These are phyloP conservation scores for Pythium aphanidermatum DNA, from an alignment of 352 stramenopile species.

Conservation along the genomic window DNA sequence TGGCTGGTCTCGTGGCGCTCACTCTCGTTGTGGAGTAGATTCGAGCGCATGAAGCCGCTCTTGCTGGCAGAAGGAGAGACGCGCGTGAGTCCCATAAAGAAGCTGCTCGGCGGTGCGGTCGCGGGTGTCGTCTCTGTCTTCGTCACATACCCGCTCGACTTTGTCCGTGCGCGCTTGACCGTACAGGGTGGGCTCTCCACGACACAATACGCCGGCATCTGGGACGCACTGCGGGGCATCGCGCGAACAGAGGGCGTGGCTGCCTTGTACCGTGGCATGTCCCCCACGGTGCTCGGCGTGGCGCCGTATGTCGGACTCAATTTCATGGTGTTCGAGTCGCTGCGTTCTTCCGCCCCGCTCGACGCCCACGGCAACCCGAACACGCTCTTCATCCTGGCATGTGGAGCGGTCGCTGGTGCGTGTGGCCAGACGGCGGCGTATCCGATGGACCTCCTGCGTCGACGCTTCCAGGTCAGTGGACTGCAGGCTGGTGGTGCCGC, in stretches of 20 bases:
- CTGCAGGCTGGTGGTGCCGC: conserved; percentile 21
- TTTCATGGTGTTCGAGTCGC: conserved; percentile 70
- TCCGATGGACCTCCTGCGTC: conserved; percentile 69
- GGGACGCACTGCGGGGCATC: conserved; percentile 45
- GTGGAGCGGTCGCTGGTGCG: conserved; percentile 54
- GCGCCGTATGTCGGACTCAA: conserved; percentile 73
- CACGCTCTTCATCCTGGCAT: conserved; percentile 47
- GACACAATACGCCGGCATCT: conserved; percentile 59
- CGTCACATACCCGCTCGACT: conserved; percentile 69
- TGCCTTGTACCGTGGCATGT: conserved; percentile 54
- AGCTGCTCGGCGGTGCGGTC: conserved; percentile 46
- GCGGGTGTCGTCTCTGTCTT: conserved; percentile 65
- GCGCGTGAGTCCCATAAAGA: conserved; percentile 36
- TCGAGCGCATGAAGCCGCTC: conserved; percentile 51
- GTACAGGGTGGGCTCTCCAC: conserved; percentile 56
- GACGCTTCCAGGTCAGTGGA: conserved; percentile 61
- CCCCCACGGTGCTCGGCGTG: conserved; percentile 61
- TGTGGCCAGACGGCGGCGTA: conserved; percentile 70
- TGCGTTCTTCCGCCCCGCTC: conserved; percentile 36
- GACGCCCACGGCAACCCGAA: conserved; percentile 44
- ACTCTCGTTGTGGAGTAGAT: conserved; percentile 18
- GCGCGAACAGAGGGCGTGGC: conserved; percentile 45
- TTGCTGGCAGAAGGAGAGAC: conserved; percentile 33
- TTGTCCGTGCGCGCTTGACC: conserved; percentile 62
- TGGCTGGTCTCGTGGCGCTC: conserved; percentile 1